phyloP scores from a whole-genome alignment of 2,329 filamentous ascomycete species.

The Colletotrichum sublineola region DNA sequence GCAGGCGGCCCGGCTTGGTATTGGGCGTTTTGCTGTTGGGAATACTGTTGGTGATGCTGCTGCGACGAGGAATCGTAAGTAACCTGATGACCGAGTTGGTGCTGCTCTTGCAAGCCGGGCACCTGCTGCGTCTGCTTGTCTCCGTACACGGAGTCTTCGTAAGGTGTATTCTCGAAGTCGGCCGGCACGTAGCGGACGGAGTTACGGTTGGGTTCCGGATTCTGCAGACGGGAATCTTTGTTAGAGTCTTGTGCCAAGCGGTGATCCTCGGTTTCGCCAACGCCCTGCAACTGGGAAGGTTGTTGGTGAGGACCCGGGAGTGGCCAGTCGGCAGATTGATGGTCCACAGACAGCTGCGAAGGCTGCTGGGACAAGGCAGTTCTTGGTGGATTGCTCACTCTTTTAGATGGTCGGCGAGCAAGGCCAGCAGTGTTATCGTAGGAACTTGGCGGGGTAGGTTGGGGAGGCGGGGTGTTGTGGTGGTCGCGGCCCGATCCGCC shows the following conservation, averaged over 20 bases:
- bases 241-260: conserved; percentile 56
- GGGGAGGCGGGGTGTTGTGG: conserved; percentile 46
- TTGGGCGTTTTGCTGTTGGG: conserved; percentile 43
- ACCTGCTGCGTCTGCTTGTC: conserved; percentile 53
- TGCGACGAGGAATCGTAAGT: conserved; percentile 57
- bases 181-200: conserved; percentile 64
- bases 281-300: conserved; percentile 61
- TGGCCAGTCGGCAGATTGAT: conserved; percentile 52
- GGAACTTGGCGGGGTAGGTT: conserved; percentile 48
- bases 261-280: conserved; percentile 55
- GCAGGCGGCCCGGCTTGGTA: conserved; percentile 53
- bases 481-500: conserved; percentile 55
- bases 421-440: conserved; percentile 66
- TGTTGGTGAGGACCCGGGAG: conserved; percentile 50
- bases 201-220: conserved; percentile 54
- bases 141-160: conserved; percentile 61
- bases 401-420: conserved; percentile 69
- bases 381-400: conserved; percentile 64
- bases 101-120: conserved; percentile 53
- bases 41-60: conserved; percentile 48
- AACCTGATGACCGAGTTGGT: conserved; percentile 53
- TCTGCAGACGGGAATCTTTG: conserved; percentile 56
- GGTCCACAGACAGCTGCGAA: conserved; percentile 55
- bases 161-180: conserved; percentile 60
- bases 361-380: conserved; percentile 54